Conservation (phyloP, 2,329 filamentous ascomycete species). For the Aureobasidium leucospermi region DNA sequence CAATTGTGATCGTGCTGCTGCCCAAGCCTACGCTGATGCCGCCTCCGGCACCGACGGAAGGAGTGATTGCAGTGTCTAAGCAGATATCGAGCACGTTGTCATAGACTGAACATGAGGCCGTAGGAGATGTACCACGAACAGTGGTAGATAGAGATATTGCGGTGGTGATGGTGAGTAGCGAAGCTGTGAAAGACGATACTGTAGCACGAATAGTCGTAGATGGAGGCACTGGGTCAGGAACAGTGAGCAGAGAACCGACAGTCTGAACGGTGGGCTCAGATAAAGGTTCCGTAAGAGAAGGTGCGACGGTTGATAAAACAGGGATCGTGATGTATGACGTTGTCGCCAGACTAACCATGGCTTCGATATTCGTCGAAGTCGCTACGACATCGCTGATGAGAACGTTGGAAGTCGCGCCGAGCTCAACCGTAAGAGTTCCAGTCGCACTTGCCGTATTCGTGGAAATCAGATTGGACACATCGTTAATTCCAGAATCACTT, state of each 20-base stretch:
- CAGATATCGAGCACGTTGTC: neutral
- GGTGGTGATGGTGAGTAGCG: too few species aligned
- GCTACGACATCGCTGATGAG: neutral
- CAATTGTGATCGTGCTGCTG: neutral
- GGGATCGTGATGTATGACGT: neutral
- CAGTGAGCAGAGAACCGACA: too few species aligned
- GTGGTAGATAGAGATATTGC: neutral
- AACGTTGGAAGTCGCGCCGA: neutral
- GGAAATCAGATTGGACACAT: neutral
- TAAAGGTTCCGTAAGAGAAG: neutral
- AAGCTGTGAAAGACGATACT: too few species aligned
- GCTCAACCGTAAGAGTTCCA: neutral
- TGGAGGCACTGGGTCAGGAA: too few species aligned
- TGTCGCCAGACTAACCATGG: too few species aligned
- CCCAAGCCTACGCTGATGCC: neutral
- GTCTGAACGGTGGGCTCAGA: neutral
- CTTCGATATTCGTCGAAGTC: neutral
- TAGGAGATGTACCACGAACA: neutral
- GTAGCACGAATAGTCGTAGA: too few species aligned
- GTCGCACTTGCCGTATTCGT: neutral
- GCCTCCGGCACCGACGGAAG: neutral
- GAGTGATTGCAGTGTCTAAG: neutral
- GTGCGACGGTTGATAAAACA: neutral
- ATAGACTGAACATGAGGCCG: neutral
- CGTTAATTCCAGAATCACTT: neutral